A percentile compares a stretch with the other conserved stretches of the same genome.
Conservation (phyloP, 768 basidiomycete genomes). For the Xanthoconium purpureum region DNA sequence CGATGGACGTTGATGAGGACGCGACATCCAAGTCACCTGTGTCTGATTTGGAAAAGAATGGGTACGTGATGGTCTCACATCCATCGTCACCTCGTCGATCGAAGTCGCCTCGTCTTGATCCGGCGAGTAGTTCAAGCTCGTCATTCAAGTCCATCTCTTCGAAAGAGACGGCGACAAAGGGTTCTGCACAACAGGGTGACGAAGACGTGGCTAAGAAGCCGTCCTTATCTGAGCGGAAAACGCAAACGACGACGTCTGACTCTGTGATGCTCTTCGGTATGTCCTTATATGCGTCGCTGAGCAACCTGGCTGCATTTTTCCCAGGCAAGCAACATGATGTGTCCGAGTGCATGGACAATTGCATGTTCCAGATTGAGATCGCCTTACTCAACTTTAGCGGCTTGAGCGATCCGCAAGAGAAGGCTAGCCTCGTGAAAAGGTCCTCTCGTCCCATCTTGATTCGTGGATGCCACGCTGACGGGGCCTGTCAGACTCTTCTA, state of each 20-base stretch:
- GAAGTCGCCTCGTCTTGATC: slow-evolving; percentile 33
- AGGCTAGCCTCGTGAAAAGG: slow-evolving; percentile 86
- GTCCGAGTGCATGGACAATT: slow-evolving; percentile 98
- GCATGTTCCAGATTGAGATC: slow-evolving; percentile 97
- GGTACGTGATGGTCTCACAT: slow-evolving; percentile 41
- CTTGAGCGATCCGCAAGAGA: slow-evolving; percentile 40
- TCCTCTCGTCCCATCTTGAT: slow-evolving; percentile 25
- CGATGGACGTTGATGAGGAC: slow-evolving; percentile 54
- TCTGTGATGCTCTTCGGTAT: slow-evolving; percentile 90
- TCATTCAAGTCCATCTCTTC: slow-evolving; percentile 21
- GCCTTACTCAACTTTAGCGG: slow-evolving; percentile 74
- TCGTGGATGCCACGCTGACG: neutral
- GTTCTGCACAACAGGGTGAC: slow-evolving; percentile 17
- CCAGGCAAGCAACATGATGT: slow-evolving; percentile 96
- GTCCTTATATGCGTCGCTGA: slow-evolving; percentile 17
- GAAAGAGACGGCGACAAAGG: slow-evolving; percentile 33
- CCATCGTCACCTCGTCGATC: slow-evolving; percentile 35
- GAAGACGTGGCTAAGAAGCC: slow-evolving; percentile 43
- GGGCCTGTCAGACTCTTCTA: slow-evolving; percentile 69
- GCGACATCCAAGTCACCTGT: slow-evolving; percentile 29
- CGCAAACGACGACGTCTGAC: slow-evolving; percentile 52
- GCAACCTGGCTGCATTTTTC: slow-evolving; percentile 1
- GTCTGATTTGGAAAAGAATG: slow-evolving; percentile 40
- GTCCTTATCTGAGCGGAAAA: slow-evolving; percentile 54
- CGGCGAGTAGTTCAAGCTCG: slow-evolving; percentile 30